A percentile compares a stretch with the other conserved stretches of the same genome.
Conservation (phyloP, 1,139 yeast genomes). For the Suzukiozyma palmioleophila region DNA sequence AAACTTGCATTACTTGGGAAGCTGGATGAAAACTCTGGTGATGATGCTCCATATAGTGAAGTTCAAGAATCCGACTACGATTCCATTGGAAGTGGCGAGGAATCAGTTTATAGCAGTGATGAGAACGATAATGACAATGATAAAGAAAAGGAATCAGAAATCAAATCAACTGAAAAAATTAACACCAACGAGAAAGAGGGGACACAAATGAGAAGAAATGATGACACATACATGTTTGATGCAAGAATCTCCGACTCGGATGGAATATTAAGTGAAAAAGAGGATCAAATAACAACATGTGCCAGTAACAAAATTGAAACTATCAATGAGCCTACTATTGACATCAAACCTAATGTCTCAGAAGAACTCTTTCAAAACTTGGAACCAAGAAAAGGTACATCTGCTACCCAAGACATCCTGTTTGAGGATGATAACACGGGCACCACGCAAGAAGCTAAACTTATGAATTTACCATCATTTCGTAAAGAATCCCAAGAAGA, state of each 20-base stretch:
- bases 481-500: constrained; percentile 15
- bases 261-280: background rate
- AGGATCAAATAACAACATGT: constrained; percentile 1
- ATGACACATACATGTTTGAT: constrained; percentile 38
- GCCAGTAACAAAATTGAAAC: background rate
- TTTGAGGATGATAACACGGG: background rate
- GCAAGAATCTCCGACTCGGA: constrained; percentile 9
- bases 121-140: constrained; percentile 8
- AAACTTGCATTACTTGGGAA: constrained; percentile 25
- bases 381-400: constrained; percentile 17
- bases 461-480: constrained; percentile 17
- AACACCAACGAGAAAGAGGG: constrained; percentile 10
- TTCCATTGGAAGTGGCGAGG: constrained; percentile 6
- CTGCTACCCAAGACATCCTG: constrained; percentile 6
- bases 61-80: constrained; percentile 18
- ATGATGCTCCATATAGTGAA: constrained; percentile 20
- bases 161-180: constrained; percentile 6
- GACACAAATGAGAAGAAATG: constrained; percentile 18
- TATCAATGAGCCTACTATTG: background rate
- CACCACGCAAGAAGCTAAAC: constrained; percentile 5
- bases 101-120: background rate
- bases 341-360: constrained; percentile 1
- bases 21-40: constrained; percentile 15
- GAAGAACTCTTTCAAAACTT: constrained; percentile 28
- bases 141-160: constrained; percentile 13